Evolutionary conservation across 306 rosid species (phyloP).

Genomic region (Prosopis cineraria): DNA sequence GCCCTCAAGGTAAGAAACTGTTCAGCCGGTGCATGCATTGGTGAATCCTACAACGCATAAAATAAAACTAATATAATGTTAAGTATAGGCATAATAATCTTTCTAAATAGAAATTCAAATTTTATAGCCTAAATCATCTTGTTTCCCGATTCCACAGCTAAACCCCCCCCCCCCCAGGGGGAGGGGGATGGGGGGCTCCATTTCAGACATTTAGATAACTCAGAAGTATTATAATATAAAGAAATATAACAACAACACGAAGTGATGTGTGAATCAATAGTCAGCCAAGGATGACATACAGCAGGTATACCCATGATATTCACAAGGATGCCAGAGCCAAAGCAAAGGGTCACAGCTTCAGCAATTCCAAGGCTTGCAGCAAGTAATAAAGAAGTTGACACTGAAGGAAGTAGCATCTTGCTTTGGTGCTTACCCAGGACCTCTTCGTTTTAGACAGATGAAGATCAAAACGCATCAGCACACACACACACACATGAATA

Average conservation of each 20-base stretch:
- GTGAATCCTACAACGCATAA: slow-evolving; percentile 70
- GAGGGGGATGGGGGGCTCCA: slow-evolving; percentile 1
- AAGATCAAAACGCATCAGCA: slow-evolving; percentile 17
- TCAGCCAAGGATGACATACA: slow-evolving; percentile 74
- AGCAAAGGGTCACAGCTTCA: slow-evolving; percentile 72
- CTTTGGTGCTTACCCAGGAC: slow-evolving; percentile 40
- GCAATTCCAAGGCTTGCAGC: slow-evolving; percentile 87
- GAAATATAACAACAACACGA: slow-evolving; percentile 11
- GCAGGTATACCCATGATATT: slow-evolving; percentile 88
- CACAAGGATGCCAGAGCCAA: slow-evolving; percentile 79
- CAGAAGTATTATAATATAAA: slow-evolving; percentile 21
- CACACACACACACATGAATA: slow-evolving; percentile 18
- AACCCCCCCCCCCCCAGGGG: too few relatives aligned
- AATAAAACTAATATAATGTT: slow-evolving; percentile 15
- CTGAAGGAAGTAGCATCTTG: slow-evolving; percentile 76
- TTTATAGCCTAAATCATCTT: slow-evolving; percentile 4
- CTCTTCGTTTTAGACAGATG: slow-evolving; percentile 40
- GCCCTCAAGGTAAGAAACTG: slow-evolving; percentile 85
- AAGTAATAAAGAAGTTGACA: slow-evolving; percentile 78
- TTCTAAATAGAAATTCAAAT: neutral
- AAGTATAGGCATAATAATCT: neutral
- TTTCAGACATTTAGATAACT: slow-evolving; percentile 5
- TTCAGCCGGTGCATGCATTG: slow-evolving; percentile 85
- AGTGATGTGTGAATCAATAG: slow-evolving; percentile 20
- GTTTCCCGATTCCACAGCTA: neutral